Evolutionary conservation across 768 basidiomycete species (phyloP).

Genomic region (Exidia glandulosa): DNA sequence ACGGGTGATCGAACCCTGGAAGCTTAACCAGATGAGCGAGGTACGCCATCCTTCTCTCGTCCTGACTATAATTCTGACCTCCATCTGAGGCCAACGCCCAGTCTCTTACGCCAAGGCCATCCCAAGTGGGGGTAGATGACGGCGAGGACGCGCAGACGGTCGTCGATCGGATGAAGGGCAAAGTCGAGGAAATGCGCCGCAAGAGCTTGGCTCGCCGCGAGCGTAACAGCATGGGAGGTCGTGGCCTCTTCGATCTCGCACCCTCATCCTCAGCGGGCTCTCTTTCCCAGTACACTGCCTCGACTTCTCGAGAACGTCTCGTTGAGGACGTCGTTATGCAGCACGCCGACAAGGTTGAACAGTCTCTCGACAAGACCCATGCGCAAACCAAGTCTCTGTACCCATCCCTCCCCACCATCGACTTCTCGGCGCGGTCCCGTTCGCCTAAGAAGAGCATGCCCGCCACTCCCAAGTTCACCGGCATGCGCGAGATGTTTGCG

Average conservation of each 20-base stretch:
- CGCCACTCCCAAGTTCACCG: conserved; percentile 25
- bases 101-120: conserved; percentile 7
- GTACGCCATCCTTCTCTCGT: conserved; percentile 12
- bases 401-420: neutral
- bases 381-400: neutral
- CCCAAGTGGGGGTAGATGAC: conserved; percentile 16
- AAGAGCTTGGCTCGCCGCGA: conserved; percentile 17
- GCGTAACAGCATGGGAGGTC: conserved; percentile 6
- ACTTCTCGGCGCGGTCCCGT: neutral
- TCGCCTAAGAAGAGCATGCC: neutral
- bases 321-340: neutral
- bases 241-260: conserved; percentile 12
- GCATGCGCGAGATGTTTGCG: conserved; percentile 21
- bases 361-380: neutral
- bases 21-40: conserved; percentile 4
- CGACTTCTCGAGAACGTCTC: conserved; percentile 1
- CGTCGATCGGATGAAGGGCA: conserved; percentile 26
- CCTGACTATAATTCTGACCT: too few species aligned
- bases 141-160: conserved; percentile 23
- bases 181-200: conserved; percentile 26
- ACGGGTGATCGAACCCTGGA: conserved; percentile 1
- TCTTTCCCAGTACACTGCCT: conserved; percentile 6
- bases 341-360: neutral
- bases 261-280: conserved; percentile 9
- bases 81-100: too few species aligned